Base-by-base conservation (phyloP, 2,329 filamentous ascomycete species). In the Eutypa lata region DNA sequence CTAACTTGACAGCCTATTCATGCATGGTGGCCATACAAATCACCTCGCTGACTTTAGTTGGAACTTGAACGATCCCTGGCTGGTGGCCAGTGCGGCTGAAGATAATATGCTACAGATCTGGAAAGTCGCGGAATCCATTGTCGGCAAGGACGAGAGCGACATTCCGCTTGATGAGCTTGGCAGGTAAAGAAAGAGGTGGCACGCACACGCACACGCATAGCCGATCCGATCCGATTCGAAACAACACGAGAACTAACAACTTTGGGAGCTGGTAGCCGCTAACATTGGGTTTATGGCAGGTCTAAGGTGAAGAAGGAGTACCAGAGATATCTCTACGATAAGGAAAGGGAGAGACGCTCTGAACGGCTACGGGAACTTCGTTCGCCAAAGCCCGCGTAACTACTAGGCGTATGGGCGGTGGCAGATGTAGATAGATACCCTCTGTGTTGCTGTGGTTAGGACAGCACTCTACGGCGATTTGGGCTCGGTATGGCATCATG, bases 11-110 rank as follows among this genome's bases (percentile, higher is more conserved):
- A 91, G 89, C 46, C 77, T 99, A 1, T 99, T 99, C 74, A 97
- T 99, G 92, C 94, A 99, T 66, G 94, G 94, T 56, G 94, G 94
- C 31, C 95, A 99, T 76, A 99, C 94, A 11, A 97, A 97, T 73
- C 89, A 95, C 61, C 84, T 99, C 56, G 91, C 90, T 35, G 95
- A 99, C 72, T 99, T 99, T 67, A 93, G 89, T 73, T 99, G 93
- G 93, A 99, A 99, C 72, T 84, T 86, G 61, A 96, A 96, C 68
- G 91, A 97, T 65, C 92, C 93, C 4, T 99, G 95, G 95, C 84
- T 97, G 51, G 89, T 99, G 61, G 92, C 91, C 70, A 96, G 90
- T 56, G 92, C 94, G 16, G 94, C 93, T 1, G 95, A 99, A 69
- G 94, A 99, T 74, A 99, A 99, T 68, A 78, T 97, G 60, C 82